A percentile compares a stretch with the other conserved stretches of the same genome.
Evolutionary conservation across 805 yeast species (phyloP).

Genomic region (Candida suzukii): DNA sequence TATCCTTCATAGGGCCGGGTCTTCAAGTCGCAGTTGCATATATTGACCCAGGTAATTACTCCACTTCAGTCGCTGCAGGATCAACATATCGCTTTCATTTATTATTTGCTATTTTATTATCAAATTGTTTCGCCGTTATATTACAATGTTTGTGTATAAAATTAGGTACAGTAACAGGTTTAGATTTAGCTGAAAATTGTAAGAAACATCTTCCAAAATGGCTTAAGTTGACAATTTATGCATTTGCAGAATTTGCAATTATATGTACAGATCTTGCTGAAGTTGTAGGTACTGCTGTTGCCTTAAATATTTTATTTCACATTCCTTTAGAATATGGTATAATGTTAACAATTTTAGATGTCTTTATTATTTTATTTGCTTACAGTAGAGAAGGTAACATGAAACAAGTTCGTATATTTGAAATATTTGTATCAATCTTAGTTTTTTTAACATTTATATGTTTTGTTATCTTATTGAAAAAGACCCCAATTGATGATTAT

Average conservation of each 20-base stretch:
- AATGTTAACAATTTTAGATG: slow-evolving; percentile 73
- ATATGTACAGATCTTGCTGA: slow-evolving; percentile 92
- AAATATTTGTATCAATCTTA: slow-evolving; percentile 60
- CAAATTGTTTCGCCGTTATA: slow-evolving; percentile 80
- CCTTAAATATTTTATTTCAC: slow-evolving; percentile 66
- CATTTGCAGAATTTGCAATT: slow-evolving; percentile 78
- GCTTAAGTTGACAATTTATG: slow-evolving; percentile 57
- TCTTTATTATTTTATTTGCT: slow-evolving; percentile 67
- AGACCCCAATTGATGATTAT: slow-evolving; percentile 47
- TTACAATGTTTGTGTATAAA: slow-evolving; percentile 79
- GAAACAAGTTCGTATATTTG: slow-evolving; percentile 71
- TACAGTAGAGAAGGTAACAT: slow-evolving; percentile 74
- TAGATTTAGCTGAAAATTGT: slow-evolving; percentile 83
- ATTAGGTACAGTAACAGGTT: slow-evolving; percentile 83
- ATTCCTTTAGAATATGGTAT: slow-evolving; percentile 76
- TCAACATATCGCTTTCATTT: slow-evolving; percentile 70
- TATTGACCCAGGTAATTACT: slow-evolving; percentile 91
- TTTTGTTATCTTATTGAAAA: slow-evolving; percentile 61
- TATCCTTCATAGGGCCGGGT: slow-evolving; percentile 80
- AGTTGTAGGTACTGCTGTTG: slow-evolving; percentile 89
- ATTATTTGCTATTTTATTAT: slow-evolving; percentile 62
- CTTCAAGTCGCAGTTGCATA: slow-evolving; percentile 84
- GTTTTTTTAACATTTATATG: slow-evolving; percentile 74
- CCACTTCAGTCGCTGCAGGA: slow-evolving; percentile 86
- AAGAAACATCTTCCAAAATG: slow-evolving; percentile 60